Percentiles rank a stretch among this genome's conserved stretches.
Conservation (phyloP, 2,329 filamentous ascomycete species). For the Fusarium tanahbumbuense region DNA sequence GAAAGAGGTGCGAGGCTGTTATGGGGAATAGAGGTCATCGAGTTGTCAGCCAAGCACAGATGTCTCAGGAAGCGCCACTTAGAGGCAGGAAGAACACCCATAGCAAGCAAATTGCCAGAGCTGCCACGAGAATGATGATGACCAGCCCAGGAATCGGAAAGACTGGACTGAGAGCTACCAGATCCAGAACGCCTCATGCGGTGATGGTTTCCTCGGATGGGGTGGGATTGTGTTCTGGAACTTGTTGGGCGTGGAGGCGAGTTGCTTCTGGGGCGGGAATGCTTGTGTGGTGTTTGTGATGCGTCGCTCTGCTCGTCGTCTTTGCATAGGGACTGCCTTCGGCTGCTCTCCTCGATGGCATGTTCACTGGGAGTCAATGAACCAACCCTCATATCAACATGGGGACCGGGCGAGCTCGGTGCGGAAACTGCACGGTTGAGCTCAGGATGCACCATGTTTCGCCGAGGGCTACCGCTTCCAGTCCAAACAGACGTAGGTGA, state of each 20-base stretch:
- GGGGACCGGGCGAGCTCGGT: constrained; percentile 70
- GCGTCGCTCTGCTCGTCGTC: constrained; percentile 61
- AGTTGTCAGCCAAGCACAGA: constrained; percentile 91
- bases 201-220: constrained; percentile 74
- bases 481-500: constrained; percentile 81
- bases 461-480: constrained; percentile 65
- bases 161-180: constrained; percentile 88
- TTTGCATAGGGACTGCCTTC: constrained; percentile 57
- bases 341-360: constrained; percentile 56
- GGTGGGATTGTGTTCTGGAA: constrained; percentile 76
- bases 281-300: constrained; percentile 57
- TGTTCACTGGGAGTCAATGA: constrained; percentile 68
- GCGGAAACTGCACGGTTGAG: constrained; percentile 74
- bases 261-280: constrained; percentile 74
- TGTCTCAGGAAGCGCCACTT: constrained; percentile 98
- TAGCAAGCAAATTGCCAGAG: constrained; percentile 78
- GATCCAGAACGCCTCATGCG: constrained; percentile 89
- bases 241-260: constrained; percentile 83
- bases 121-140: constrained; percentile 72
- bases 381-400: constrained; percentile 66
- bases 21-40: constrained; percentile 81
- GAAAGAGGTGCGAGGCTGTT: constrained; percentile 83
- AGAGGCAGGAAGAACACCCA: constrained; percentile 79
- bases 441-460: constrained; percentile 71
- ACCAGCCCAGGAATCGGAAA: constrained; percentile 72